Evolutionary conservation across 495 filamentous ascomycete genomes (phyloP).

Genomic region (Aspergillus nanangensis): DNA sequence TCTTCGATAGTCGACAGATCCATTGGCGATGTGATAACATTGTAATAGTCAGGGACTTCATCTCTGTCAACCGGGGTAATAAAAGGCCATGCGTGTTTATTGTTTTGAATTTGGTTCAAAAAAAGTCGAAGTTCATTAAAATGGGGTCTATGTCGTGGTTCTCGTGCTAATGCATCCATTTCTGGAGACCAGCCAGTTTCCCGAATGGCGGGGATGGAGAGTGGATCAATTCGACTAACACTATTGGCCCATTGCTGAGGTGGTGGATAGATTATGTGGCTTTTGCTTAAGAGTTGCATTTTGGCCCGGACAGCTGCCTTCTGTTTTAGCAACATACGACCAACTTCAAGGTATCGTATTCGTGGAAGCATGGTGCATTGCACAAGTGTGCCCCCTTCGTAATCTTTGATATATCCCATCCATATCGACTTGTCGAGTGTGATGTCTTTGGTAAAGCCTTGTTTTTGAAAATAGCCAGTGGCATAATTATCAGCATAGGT

Average conservation of each 20-base stretch:
- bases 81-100: constrained; percentile 91
- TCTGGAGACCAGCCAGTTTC: constrained; percentile 91
- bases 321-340: constrained; percentile 93
- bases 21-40: constrained; percentile 97
- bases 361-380: constrained; percentile 95
- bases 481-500: constrained; percentile 99
- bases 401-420: constrained; percentile 99
- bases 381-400: constrained; percentile 98
- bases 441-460: constrained; percentile 98
- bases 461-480: constrained; percentile 98
- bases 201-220: constrained; percentile 76
- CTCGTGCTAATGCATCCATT: constrained; percentile 94
- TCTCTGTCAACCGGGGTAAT: constrained; percentile 88
- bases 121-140: constrained; percentile 92
- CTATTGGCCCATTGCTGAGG: constrained; percentile 81
- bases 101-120: constrained; percentile 92
- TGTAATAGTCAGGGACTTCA: constrained; percentile 95
- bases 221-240: constrained; percentile 62
- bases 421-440: constrained; percentile 83
- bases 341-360: constrained; percentile 87
- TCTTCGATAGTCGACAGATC: constrained; percentile 93
- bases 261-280: constrained; percentile 78
- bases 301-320: constrained; percentile 92
- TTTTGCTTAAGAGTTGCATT: constrained; percentile 84
- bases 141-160: constrained; percentile 95